Evolutionary conservation across 202 grass and related monocot genomes (phyloP), one percentile per base, ranked within the genome.

Genomic region (Hordeum pubiflorum): DNA sequence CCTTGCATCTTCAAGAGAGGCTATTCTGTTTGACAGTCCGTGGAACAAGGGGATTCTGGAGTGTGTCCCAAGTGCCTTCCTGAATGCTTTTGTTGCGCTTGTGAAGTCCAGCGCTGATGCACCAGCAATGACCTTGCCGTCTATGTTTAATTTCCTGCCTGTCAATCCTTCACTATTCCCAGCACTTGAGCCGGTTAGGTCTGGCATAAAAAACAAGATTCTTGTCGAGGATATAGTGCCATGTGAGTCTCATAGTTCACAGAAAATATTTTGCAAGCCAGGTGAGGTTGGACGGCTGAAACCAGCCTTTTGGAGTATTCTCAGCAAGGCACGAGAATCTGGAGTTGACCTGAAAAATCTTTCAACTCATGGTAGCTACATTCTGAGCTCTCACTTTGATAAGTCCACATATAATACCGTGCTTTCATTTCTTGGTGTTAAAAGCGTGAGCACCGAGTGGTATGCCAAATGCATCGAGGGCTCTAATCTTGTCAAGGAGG

Each of bases 1-100:
- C 33, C 88, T 97, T 10, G 69, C 82, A 56, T 87, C 93, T 1
- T 93, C 90, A 34, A 79, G 93, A 43, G 90, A 97, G 66, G 34
- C 88, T 0, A 93, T 97, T 61, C 9, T 85, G 32, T 70, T 87
- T 0, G 87, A 97, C 24, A 97, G 23, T 64, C 81, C 84, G 0
- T 97, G 93, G 93, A 97, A 97, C 75, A 86, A 83, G 32, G 90
- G 93, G 24, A 97, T 97, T 80, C 76, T 97, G 10, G 81, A 86
- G 13, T 93, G 88, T 77, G 72, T 93, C 11, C 86, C 93, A 57
- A 72, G 18, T 13, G 90, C 90, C 62, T 97, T 93, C 26, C 15
- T 89, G 26, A 76, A 86, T 87, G 90, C 86, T 66, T 85, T 97
- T 40, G 26, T 72, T 10, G 76, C 86, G 5, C 67, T 89, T 18